Percentiles rank a stretch among this genome's conserved stretches.
Evolutionary conservation across 306 rosid species (phyloP).

Genomic region (Prunus kanzakura): DNA sequence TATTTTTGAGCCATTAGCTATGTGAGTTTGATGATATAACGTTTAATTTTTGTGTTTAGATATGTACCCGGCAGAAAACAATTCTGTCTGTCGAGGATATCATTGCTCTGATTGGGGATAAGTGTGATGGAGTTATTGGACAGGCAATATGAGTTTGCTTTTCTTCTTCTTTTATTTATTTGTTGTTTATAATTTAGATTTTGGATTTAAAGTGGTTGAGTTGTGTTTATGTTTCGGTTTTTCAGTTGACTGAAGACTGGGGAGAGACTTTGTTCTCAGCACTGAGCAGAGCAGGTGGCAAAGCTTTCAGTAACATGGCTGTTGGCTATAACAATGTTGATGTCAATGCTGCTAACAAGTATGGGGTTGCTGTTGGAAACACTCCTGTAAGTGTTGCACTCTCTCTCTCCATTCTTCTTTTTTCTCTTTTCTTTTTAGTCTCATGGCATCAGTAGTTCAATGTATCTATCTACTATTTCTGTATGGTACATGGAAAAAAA

Average conservation of each 20-base stretch:
- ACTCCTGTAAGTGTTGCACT: constrained; percentile 58
- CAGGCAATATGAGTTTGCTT: constrained; percentile 46
- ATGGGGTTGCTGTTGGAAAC: constrained; percentile 93
- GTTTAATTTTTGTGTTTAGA: constrained; percentile 32
- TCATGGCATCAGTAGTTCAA: background rate
- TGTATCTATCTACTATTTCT: background rate
- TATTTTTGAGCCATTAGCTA: background rate
- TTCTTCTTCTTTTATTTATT: background rate
- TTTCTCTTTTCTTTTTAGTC: background rate
- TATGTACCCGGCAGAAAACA: constrained; percentile 91
- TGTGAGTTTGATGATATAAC: constrained; percentile 6
- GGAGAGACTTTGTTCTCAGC: constrained; percentile 95
- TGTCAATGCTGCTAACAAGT: constrained; percentile 83
- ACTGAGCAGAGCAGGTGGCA: constrained; percentile 94
- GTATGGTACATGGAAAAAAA: background rate
- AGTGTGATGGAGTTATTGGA: constrained; percentile 96
- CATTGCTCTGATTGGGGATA: constrained; percentile 82
- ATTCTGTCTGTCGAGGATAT: constrained; percentile 93
- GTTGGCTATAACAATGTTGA: constrained; percentile 97
- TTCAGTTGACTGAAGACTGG: constrained; percentile 98
- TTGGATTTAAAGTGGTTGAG: constrained; percentile 5
- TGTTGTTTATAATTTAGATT: background rate
- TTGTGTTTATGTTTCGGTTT: constrained; percentile 11
- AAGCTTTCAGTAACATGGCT: constrained; percentile 96
- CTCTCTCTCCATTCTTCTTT: background rate